Conservation (phyloP, 2,329 filamentous ascomycete genomes). For the Cercospora sojina region DNA sequence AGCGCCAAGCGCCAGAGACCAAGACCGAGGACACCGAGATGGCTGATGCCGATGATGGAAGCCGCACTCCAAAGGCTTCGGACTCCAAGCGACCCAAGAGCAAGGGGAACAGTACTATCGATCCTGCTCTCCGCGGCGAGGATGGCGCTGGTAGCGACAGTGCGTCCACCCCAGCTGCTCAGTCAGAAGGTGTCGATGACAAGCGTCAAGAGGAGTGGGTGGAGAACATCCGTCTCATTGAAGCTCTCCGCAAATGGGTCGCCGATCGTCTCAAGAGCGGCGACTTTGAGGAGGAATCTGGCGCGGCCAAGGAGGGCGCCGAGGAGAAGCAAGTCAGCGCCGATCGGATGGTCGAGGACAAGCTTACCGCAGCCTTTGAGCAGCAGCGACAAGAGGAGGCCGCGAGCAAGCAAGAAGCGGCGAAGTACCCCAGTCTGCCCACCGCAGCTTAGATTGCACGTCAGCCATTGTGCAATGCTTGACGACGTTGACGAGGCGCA, state of each 20-base stretch:
- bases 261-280: conserved; percentile 55
- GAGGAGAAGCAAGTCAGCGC: conserved; percentile 24
- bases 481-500: conserved; percentile 16
- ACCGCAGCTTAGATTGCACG: conserved; percentile 14
- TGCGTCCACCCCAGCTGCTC: conserved; percentile 32
- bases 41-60: conserved; percentile 45
- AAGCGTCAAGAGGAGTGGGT: conserved; percentile 57
- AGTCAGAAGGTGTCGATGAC: conserved; percentile 42
- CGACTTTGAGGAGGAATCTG: conserved; percentile 46
- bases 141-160: conserved; percentile 32
- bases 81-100: conserved; percentile 33
- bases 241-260: conserved; percentile 59
- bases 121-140: conserved; percentile 40
- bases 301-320: conserved; percentile 20
- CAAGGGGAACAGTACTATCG: conserved; percentile 38
- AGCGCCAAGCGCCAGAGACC: conserved; percentile 51
- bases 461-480: conserved; percentile 2
- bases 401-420: conserved; percentile 12
- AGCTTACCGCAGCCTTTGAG: conserved; percentile 25
- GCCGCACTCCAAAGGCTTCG: conserved; percentile 37
- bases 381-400: conserved; percentile 21
- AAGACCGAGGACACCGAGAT: conserved; percentile 42
- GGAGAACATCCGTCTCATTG: conserved; percentile 63
- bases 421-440: conserved; percentile 28
- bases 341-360: conserved; percentile 30